Base-by-base conservation (phyloP, 768 basidiomycete genomes). In the Pleurotus tuoliensis region DNA sequence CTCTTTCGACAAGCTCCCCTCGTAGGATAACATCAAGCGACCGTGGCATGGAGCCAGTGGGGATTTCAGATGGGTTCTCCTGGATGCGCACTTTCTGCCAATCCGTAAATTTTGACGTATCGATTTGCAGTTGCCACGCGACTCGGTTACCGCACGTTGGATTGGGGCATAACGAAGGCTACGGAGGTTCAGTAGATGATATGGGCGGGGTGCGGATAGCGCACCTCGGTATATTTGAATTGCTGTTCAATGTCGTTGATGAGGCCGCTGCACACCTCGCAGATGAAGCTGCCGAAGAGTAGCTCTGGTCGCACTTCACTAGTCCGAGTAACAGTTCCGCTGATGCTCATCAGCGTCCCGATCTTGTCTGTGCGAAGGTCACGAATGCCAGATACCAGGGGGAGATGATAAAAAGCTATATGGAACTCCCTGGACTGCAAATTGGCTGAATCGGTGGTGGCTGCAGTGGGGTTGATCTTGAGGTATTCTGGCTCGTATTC, bases 71-170 rank as follows among this genome's bases (percentile, higher is more conserved):
- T 8, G 96, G 88, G 65, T 98, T 98, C 75, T 99, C 97, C 67
- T 99, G 97, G 45, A 99, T 98, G 44, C 97, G 87, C 47, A 98
- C 94, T 71, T 98, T 98, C 71, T 99, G 97, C 97, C 97, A 98
- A 68, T 99, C 97, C 0, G 93, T 92, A 68, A 99, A 99, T 69
- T 93, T 95, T 25, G 92, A 95, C 53, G 88, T 87, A 68, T 98
- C 96, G 57, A 98, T 93, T 67, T 95, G 92, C 41, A 99, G 82
- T 66, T 94, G 87, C 95, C 95, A 99, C 30, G 83, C 88, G 15
- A 75, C 72, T 27, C 94, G 84, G 70, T 98, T 98, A 27, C 91
- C 89, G 65, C 97, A 99, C 0, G 90, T 90, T 16, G 90, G 87
- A 66, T 99, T 99, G 15, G 92, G 97, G 67, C 97, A 99, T 43